Evolutionary conservation across 805 yeast genomes (phyloP), one percentile per base, ranked within the genome.

Genomic region (Ogataea zsoltii): DNA sequence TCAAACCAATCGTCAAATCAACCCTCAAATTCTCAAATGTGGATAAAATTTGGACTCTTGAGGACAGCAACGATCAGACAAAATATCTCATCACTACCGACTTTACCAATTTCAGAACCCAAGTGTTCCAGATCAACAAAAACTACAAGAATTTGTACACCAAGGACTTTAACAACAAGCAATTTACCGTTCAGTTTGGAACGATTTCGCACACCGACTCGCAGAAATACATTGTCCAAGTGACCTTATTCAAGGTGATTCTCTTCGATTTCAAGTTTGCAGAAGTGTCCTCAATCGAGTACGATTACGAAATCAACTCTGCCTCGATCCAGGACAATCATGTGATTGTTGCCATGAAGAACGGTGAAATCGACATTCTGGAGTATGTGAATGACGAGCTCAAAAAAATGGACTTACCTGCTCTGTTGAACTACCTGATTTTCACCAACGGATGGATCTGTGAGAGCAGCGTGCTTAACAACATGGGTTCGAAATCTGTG

Each of bases 21-120:
- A 82, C 90, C 2, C 71, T 88, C 42, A 82, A 79, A 49, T 86
- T 86, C 57, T 83, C 84, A 16, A 85, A 81, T 58, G 83, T 85
- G 28, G 79, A 83, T 52, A 79, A 83, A 54, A 74, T 87, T 56
- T 90, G 96, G 96, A 85, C 86, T 33, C 63, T 88, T 23, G 66
- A 70, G 48, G 61, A 61, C 33, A 50, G 41, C 7, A 56, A 55
- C 23, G 68, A 62, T 2, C 65, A 68, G 38, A 70, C 71, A 26
- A 80, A 80, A 57, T 87, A 76, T 58, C 68, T 88, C 38, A 74
- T 88, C 16, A 85, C 95, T 0, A 85, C 95, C 0, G 91, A 85
- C 60, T 77, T 78, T 33, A 66, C 73, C 15, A 79, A 80, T 48
- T 73, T 72, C 40, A 83, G 81, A 51, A 81, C 89, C 17, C 90